Percentiles rank a stretch among this genome's conserved stretches.
Conservation (phyloP, 331 rosid genomes). For the Prunus yedoensis region DNA sequence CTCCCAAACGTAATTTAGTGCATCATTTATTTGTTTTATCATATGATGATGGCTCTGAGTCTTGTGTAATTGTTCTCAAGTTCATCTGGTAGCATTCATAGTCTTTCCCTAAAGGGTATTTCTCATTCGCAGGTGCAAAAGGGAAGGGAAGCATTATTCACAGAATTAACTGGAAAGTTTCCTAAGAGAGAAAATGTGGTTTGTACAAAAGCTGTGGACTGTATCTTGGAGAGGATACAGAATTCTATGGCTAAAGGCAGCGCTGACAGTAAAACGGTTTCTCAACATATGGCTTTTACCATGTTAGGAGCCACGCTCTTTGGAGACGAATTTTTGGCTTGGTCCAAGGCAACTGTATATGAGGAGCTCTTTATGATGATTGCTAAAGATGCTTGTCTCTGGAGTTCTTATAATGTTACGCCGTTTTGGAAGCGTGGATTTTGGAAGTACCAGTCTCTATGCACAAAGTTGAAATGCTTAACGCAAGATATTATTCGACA, state of each 20-base stretch:
- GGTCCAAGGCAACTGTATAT: constrained; percentile 65
- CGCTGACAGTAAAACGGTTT: constrained; percentile 54
- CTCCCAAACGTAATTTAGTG: background rate
- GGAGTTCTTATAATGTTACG: constrained; percentile 72
- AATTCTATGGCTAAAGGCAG: constrained; percentile 33
- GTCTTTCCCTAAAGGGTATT: background rate
- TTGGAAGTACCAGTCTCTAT: constrained; percentile 67
- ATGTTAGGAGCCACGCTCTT: constrained; percentile 66
- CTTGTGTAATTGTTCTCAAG: background rate
- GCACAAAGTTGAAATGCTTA: constrained; percentile 64
- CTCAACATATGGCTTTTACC: constrained; percentile 81
- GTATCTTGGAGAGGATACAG: constrained; percentile 49
- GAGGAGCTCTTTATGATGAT: constrained; percentile 82
- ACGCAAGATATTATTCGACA: constrained; percentile 69
- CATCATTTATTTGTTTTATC: background rate
- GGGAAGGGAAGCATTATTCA: constrained; percentile 52
- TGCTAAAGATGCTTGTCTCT: constrained; percentile 71
- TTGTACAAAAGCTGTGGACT: constrained; percentile 45
- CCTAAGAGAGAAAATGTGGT: constrained; percentile 41
- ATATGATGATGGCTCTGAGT: background rate
- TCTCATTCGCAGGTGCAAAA: constrained; percentile 50
- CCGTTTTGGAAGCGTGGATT: constrained; percentile 78
- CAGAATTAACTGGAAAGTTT: constrained; percentile 49
- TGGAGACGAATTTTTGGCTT: constrained; percentile 70
- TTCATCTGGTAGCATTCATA: background rate